Percentiles rank a stretch among this genome's conserved stretches.
These are phyloP conservation scores for Apophysomyces elegans DNA, from an alignment of 371 early-diverging fungal genomes.

Conservation along the genomic window DNA sequence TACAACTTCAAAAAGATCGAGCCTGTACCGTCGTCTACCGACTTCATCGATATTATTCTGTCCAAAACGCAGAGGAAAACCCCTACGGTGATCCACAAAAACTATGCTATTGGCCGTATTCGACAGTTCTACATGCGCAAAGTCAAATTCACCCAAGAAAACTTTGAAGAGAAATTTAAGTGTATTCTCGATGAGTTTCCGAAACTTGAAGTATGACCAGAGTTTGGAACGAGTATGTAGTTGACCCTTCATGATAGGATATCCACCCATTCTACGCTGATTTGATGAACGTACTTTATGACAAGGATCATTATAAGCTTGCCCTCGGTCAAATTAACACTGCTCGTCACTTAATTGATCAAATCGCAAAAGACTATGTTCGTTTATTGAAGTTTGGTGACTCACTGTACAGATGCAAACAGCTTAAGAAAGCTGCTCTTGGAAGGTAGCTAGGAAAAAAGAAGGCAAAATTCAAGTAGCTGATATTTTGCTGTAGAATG, in stretches of 20 bases:
- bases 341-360: conserved; percentile 94
- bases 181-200: conserved; percentile 98
- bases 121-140: conserved; percentile 99
- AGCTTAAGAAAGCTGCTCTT: conserved; percentile 98
- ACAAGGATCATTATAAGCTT: conserved; percentile 99
- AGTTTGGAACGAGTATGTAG: background rate
- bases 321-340: conserved; percentile 99
- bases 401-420: conserved; percentile 99
- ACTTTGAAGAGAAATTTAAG: conserved; percentile 96
- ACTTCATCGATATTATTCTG: conserved; percentile 98
- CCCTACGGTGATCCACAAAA: conserved; percentile 98
- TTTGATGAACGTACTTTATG: conserved; percentile 99
- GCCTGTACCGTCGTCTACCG: conserved; percentile 92
- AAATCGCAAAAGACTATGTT: conserved; percentile 98
- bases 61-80: conserved; percentile 99
- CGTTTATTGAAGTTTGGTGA: conserved; percentile 99
- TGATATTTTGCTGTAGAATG: conserved; percentile 71
- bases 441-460: conserved; percentile 32
- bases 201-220: conserved; percentile 89
- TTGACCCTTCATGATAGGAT: conserved; percentile 61
- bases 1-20: conserved; percentile 99
- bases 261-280: conserved; percentile 99
- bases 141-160: conserved; percentile 99
- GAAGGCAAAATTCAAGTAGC: background rate
- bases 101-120: conserved; percentile 96